Conservation (phyloP, 495 filamentous ascomycete genomes). For the Penicillium herquei region DNA sequence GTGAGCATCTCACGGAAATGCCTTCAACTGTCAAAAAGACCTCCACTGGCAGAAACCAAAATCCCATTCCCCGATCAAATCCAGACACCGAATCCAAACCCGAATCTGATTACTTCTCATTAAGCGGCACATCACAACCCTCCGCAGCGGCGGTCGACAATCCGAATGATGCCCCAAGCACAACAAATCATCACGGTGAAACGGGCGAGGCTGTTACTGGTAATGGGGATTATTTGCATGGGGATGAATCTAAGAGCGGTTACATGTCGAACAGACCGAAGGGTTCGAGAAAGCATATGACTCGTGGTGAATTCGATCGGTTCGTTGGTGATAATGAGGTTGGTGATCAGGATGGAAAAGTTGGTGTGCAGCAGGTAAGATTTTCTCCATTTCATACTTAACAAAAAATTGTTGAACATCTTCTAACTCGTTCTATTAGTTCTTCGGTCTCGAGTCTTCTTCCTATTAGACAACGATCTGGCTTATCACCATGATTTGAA, state of each 20-base stretch:
- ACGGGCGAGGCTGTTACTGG: slow-evolving; percentile 51
- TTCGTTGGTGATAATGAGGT: slow-evolving; percentile 18
- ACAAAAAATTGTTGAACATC: no score
- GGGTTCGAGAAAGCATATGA: slow-evolving; percentile 19
- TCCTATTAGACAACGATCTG: no score
- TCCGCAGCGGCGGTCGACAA: slow-evolving; percentile 51
- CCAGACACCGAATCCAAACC: slow-evolving; percentile 46
- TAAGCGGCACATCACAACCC: not conserved
- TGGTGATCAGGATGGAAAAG: slow-evolving; percentile 23
- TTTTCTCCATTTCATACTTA: not conserved
- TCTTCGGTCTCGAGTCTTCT: not conserved
- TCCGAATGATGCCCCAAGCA: slow-evolving; percentile 49
- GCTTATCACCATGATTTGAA: no score
- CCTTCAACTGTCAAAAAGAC: slow-evolving; percentile 51
- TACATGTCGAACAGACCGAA: slow-evolving; percentile 3
- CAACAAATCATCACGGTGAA: slow-evolving; percentile 43
- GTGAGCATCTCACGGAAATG: slow-evolving; percentile 47
- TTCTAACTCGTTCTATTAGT: not conserved
- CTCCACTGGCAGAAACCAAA: slow-evolving; percentile 52
- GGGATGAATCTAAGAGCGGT: slow-evolving; percentile 48
- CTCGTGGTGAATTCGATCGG: slow-evolving; percentile 40
- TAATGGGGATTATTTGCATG: slow-evolving; percentile 47
- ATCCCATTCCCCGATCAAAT: slow-evolving; percentile 52
- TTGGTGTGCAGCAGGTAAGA: slow-evolving; percentile 22
- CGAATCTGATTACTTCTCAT: no score